phyloP scores from a whole-genome alignment of 352 stramenopile species.

The Stephanocyclus meneghinianus region DNA sequence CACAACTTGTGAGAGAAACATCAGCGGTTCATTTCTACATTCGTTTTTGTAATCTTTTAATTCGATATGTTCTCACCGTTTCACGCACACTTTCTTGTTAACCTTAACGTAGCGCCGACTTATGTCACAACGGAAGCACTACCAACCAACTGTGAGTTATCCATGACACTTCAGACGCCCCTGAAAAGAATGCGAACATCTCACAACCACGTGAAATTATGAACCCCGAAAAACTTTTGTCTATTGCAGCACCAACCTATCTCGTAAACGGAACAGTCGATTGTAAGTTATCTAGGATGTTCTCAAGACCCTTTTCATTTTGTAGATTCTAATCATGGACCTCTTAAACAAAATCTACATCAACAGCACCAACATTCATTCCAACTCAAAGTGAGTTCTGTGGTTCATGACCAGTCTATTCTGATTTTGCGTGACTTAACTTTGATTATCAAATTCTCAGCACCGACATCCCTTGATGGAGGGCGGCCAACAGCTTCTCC shows the following conservation, averaged over 20 bases:
- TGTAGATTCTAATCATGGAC: not conserved
- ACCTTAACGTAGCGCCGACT: not conserved
- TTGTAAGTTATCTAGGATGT: not conserved
- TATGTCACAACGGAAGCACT: not conserved
- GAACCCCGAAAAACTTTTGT: not conserved
- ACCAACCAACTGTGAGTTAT: not conserved
- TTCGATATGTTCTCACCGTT: no score
- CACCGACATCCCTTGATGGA: not conserved
- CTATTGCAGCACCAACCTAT: constrained; percentile 1
- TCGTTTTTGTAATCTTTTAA: not conserved
- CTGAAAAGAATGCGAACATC: not conserved
- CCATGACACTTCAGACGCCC: not conserved
- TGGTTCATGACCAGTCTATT: not conserved
- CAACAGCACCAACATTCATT: not conserved
- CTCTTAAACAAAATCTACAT: not conserved
- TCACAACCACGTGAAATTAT: not conserved
- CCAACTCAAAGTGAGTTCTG: constrained; percentile 6
- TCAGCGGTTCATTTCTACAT: not conserved
- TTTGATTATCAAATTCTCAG: not conserved
- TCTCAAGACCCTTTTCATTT: not conserved
- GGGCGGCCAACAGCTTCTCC: not conserved
- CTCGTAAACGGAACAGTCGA: not conserved
- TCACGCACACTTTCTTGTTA: no score
- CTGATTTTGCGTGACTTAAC: not conserved
- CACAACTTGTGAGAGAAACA: no score